Conservation (phyloP, 352 stramenopile genomes). For the Pythium sp. region DNA sequence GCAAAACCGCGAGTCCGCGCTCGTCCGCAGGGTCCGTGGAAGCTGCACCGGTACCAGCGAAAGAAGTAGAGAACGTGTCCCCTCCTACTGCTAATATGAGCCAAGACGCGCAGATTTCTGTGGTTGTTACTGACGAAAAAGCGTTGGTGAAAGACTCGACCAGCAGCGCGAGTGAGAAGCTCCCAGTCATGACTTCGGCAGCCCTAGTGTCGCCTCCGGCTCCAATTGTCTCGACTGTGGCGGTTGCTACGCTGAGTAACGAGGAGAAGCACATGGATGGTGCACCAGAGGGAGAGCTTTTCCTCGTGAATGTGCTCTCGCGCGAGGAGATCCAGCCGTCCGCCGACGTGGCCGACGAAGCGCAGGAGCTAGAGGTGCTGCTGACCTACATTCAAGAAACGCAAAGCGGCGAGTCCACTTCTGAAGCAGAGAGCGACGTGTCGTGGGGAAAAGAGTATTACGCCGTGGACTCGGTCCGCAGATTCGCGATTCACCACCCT, state of each 20-base stretch:
- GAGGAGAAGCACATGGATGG: slow-evolving; percentile 43
- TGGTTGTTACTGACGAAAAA: neutral
- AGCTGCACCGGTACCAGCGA: neutral
- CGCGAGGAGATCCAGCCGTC: slow-evolving; percentile 44
- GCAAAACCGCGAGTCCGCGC: neutral
- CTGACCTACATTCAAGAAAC: slow-evolving; percentile 12
- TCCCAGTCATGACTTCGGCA: neutral
- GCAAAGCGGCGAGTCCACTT: slow-evolving; percentile 4
- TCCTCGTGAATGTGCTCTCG: slow-evolving; percentile 48
- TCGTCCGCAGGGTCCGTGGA: neutral
- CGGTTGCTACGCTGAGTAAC: slow-evolving; percentile 21
- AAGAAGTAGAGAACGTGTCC: slow-evolving; percentile 4
- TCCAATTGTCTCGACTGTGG: neutral
- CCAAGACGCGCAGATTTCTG: neutral
- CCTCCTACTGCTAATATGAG: neutral
- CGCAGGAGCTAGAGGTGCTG: slow-evolving; percentile 31
- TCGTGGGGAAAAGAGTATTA: slow-evolving; percentile 42
- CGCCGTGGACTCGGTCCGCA: slow-evolving; percentile 41
- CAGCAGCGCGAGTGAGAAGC: slow-evolving; percentile 1
- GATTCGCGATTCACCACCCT: slow-evolving; percentile 37
- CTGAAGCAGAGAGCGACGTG: slow-evolving; percentile 12
- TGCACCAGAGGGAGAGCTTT: slow-evolving; percentile 56
- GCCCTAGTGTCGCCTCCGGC: neutral
- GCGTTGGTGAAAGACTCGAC: neutral
- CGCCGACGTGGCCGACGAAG: slow-evolving; percentile 27